Conservation (phyloP, 805 yeast species). For the Candida mattraensis region DNA sequence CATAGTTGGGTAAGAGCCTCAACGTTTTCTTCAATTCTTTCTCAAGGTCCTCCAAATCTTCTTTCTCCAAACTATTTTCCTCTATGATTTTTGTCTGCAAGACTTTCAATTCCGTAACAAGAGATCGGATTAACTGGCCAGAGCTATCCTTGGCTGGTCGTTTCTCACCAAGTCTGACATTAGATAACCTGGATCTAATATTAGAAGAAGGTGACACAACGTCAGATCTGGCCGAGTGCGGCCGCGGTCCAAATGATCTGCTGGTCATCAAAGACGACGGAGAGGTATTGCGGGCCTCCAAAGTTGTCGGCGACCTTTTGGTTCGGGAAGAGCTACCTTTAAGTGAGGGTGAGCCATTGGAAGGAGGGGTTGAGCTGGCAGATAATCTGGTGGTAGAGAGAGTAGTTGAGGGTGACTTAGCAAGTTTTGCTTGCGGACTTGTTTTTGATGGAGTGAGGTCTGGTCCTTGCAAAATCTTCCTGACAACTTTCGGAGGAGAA, state of each 20-base stretch:
- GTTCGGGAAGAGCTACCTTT: slow-evolving; percentile 6
- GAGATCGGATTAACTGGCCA: slow-evolving; percentile 2
- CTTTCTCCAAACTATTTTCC: slow-evolving; percentile 1
- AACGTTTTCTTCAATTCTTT: slow-evolving; percentile 17
- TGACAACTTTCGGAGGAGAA: slow-evolving; percentile 23
- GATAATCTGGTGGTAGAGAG: slow-evolving; percentile 7
- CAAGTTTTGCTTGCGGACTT: slow-evolving; percentile 3
- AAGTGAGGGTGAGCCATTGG: slow-evolving; percentile 6
- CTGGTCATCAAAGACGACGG: slow-evolving; percentile 10
- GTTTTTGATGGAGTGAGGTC: slow-evolving; percentile 15
- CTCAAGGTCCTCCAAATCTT: slow-evolving; percentile 5
- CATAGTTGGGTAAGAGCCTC: slow-evolving; percentile 22
- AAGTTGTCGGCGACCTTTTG: slow-evolving; percentile 11
- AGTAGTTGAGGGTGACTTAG: slow-evolving; percentile 11
- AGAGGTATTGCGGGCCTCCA: slow-evolving; percentile 9
- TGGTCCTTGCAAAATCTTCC: slow-evolving; percentile 23
- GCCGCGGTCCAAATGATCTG: slow-evolving; percentile 13
- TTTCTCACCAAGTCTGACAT: slow-evolving; percentile 10
- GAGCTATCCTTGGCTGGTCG: too few species aligned
- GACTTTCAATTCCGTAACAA: slow-evolving; percentile 8
- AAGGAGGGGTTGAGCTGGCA: slow-evolving; percentile 6
- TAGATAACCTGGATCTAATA: slow-evolving; percentile 15
- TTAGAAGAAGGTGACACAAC: slow-evolving; percentile 12
- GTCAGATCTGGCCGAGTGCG: slow-evolving; percentile 10
- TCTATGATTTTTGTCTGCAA: slow-evolving; percentile 13